Percentiles rank a stretch among this genome's conserved stretches.
These are phyloP conservation scores for Talaromyces islandicus DNA, from an alignment of 2,329 filamentous ascomycete species.

Conservation along the genomic window DNA sequence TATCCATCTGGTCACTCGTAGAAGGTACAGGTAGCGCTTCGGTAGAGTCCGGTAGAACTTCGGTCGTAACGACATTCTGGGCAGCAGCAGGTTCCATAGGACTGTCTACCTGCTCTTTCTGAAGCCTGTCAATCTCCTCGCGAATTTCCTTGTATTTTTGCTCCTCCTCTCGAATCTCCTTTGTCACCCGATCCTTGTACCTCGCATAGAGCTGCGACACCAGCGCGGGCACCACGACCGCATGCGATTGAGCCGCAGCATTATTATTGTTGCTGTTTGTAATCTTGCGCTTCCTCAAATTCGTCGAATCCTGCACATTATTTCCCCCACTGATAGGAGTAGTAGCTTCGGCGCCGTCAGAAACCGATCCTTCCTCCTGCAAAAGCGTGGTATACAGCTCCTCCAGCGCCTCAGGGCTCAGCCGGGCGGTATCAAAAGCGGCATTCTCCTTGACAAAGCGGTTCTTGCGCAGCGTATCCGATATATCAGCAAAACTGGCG, in stretches of 20 bases:
- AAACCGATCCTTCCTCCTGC: slow-evolving; percentile 67
- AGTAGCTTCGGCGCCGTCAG: slow-evolving; percentile 31
- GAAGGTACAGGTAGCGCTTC: slow-evolving; percentile 14
- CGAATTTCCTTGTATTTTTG: slow-evolving; percentile 57
- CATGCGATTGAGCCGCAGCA: slow-evolving; percentile 60
- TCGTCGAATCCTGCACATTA: slow-evolving; percentile 24
- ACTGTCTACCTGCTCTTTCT: slow-evolving; percentile 54
- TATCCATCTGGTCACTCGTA: slow-evolving; percentile 19
- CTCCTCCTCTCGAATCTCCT: slow-evolving; percentile 70
- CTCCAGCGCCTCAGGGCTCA: slow-evolving; percentile 72
- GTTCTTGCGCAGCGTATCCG: slow-evolving; percentile 68
- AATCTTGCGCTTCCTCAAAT: slow-evolving; percentile 69
- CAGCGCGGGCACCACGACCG: slow-evolving; percentile 63
- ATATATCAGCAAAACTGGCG: slow-evolving; percentile 64
- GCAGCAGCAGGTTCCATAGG: slow-evolving; percentile 2
- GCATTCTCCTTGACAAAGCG: slow-evolving; percentile 63
- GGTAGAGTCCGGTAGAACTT: slow-evolving; percentile 3
- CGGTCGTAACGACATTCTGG: slow-evolving; percentile 2
- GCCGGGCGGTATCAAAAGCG: slow-evolving; percentile 65
- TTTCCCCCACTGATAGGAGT: slow-evolving; percentile 21
- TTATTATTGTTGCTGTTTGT: slow-evolving; percentile 53
- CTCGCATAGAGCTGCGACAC: slow-evolving; percentile 68
- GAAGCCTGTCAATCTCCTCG: slow-evolving; percentile 62
- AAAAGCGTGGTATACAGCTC: slow-evolving; percentile 71
- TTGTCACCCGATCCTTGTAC: slow-evolving; percentile 65